Conservation (phyloP, 164 flowering plant genomes). For the Liriodendron chinense region DNA sequence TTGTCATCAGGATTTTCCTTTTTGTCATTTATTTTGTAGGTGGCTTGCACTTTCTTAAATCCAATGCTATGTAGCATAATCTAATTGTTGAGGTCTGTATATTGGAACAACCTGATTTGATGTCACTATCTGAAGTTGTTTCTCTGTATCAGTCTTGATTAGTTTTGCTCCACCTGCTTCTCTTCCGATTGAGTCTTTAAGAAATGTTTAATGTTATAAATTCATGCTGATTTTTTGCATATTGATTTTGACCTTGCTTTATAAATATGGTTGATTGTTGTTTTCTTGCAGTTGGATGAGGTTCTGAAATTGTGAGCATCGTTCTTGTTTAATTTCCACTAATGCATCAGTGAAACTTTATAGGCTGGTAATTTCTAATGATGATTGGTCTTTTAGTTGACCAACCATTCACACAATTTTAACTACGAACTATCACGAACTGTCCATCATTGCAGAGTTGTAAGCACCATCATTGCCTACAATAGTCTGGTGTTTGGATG, state of each 20-base stretch:
- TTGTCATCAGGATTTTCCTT: not conserved
- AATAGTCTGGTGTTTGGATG: not conserved
- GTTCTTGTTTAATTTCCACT: no score
- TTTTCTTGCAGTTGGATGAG: constrained; percentile 66
- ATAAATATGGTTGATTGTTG: not conserved
- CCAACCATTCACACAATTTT: no score
- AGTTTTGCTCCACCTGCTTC: constrained; percentile 76
- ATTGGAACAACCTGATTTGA: constrained; percentile 38
- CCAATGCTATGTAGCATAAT: not conserved
- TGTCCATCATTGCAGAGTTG: not conserved
- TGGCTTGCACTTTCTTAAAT: not conserved
- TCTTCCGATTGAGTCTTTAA: constrained; percentile 43
- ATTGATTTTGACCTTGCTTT: not conserved
- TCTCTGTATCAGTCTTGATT: constrained; percentile 82
- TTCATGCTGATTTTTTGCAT: not conserved
- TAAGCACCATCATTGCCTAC: not conserved
- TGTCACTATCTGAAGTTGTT: constrained; percentile 62
- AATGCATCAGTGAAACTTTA: no score
- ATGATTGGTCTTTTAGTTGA: no score
- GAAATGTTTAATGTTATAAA: constrained; percentile 8
- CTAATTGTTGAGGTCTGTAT: constrained; percentile 5
- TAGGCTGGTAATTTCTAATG: no score
- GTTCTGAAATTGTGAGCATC: no score
- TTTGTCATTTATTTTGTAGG: not conserved
- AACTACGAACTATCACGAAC: no score